A percentile compares a stretch with the other conserved stretches of the same genome.
Conservation (phyloP, 331 rosid genomes). For the Rosa hybrid region DNA sequence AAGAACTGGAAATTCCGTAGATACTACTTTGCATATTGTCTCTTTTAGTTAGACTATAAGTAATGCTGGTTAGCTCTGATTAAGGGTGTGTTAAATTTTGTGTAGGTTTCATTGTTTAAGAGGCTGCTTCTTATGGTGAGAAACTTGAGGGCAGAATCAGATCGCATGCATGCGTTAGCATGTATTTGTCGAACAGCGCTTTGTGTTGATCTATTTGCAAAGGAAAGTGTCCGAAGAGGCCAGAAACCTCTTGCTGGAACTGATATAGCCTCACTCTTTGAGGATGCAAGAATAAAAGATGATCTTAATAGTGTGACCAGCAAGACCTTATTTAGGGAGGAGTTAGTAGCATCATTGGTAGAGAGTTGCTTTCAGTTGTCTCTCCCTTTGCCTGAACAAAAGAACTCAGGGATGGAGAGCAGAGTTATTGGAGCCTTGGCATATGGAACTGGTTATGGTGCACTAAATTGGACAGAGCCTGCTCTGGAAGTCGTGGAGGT, state of each 20-base stretch:
- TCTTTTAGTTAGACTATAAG: neutral
- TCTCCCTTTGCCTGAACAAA: slow-evolving; percentile 96
- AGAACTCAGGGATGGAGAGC: slow-evolving; percentile 90
- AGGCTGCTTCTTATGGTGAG: slow-evolving; percentile 95
- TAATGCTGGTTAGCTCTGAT: slow-evolving; percentile 2
- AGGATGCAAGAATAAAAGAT: slow-evolving; percentile 80
- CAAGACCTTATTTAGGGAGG: slow-evolving; percentile 94
- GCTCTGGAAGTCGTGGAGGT: slow-evolving; percentile 98
- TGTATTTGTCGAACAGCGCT: slow-evolving; percentile 99
- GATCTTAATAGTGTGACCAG: slow-evolving; percentile 85
- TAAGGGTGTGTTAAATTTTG: slow-evolving; percentile 22
- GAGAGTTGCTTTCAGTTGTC: slow-evolving; percentile 99
- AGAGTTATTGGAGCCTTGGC: slow-evolving; percentile 99
- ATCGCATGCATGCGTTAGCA: slow-evolving; percentile 97
- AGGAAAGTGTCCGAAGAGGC: slow-evolving; percentile 98
- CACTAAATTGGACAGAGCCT: slow-evolving; percentile 98
- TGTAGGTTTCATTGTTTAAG: slow-evolving; percentile 89
- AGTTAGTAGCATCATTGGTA: slow-evolving; percentile 93
- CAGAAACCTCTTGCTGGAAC: slow-evolving; percentile 99
- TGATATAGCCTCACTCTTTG: slow-evolving; percentile 97
- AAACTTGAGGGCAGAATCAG: slow-evolving; percentile 97
- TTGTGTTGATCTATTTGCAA: slow-evolving; percentile 95
- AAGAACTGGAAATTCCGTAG: neutral
- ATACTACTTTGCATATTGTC: neutral
- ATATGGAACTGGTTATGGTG: slow-evolving; percentile 99